Percentiles rank a stretch among this genome's conserved stretches.
Evolutionary conservation across 768 basidiomycete species (phyloP).

Genomic region (Mycena rebaudengoi): DNA sequence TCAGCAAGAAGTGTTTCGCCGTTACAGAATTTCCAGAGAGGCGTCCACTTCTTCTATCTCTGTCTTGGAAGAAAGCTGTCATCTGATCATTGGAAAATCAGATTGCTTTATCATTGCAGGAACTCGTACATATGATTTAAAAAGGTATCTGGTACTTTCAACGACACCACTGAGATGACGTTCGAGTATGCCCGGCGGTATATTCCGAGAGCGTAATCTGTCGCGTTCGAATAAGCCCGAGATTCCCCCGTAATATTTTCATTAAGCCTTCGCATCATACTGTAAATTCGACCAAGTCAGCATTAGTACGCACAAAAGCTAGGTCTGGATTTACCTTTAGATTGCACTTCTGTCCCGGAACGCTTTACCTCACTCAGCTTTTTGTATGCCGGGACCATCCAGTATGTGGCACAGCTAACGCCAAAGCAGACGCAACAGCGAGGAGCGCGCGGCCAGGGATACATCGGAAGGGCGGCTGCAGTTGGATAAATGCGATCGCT

Average conservation of each 20-base stretch:
- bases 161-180: neutral
- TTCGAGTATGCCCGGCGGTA: slow-evolving; percentile 1
- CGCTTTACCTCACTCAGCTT: neutral
- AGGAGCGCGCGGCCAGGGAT: neutral
- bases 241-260: neutral
- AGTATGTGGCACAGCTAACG: slow-evolving; percentile 6
- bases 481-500: too few relatives aligned
- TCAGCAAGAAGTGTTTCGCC: too few relatives aligned
- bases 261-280: slow-evolving; percentile 10
- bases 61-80: too few relatives aligned
- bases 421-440: neutral
- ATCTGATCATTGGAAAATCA: too few relatives aligned
- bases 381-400: slow-evolving; percentile 13
- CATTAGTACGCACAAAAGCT: neutral
- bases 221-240: slow-evolving; percentile 4
- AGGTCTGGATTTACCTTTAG: neutral
- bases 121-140: too few relatives aligned
- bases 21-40: too few relatives aligned
- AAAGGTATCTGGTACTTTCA: neutral
- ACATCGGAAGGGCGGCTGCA: slow-evolving; percentile 8
- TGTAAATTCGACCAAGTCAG: neutral
- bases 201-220: neutral
- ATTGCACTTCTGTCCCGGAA: neutral
- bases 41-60: too few relatives aligned
- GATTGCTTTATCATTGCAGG: too few relatives aligned